Conservation (phyloP, 768 basidiomycete genomes). For the Leccinum subgranulosum region DNA sequence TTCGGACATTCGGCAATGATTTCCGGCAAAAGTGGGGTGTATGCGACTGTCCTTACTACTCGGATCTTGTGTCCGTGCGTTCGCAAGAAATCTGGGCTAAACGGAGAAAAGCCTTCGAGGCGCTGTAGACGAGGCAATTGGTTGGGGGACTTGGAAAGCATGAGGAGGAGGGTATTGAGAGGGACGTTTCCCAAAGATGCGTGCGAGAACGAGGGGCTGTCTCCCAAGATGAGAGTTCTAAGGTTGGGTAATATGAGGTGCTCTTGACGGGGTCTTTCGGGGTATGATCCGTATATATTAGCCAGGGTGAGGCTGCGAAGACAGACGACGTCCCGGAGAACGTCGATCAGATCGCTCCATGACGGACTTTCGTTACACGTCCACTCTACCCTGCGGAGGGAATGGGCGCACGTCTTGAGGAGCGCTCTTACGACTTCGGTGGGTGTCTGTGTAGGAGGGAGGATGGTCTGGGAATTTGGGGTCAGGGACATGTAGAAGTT, state of each 20-base stretch:
- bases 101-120: slow-evolving; percentile 43
- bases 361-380: slow-evolving; percentile 42
- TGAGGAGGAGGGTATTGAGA: slow-evolving; percentile 40
- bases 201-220: slow-evolving; percentile 31
- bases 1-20: slow-evolving; percentile 40
- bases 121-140: slow-evolving; percentile 40
- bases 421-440: slow-evolving; percentile 35
- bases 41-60: slow-evolving; percentile 36
- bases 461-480: slow-evolving; percentile 16
- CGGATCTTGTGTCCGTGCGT: slow-evolving; percentile 43
- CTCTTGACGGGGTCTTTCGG: slow-evolving; percentile 20
- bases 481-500: slow-evolving; percentile 31
- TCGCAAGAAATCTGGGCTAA: slow-evolving; percentile 39
- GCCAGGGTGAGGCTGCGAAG: slow-evolving; percentile 41
- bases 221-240: slow-evolving; percentile 41
- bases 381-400: slow-evolving; percentile 46
- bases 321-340: slow-evolving; percentile 33
- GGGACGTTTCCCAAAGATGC: slow-evolving; percentile 33
- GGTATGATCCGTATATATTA: slow-evolving; percentile 36
- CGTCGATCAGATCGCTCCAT: slow-evolving; percentile 36
- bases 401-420: slow-evolving; percentile 28
- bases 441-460: slow-evolving; percentile 27
- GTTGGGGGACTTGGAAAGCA: slow-evolving; percentile 31
- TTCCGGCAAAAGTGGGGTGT: slow-evolving; percentile 33
- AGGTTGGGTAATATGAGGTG: slow-evolving; percentile 35